phyloP scores from a whole-genome alignment of 2,329 filamentous ascomycete genomes.

The Talaromyces sp. region DNA sequence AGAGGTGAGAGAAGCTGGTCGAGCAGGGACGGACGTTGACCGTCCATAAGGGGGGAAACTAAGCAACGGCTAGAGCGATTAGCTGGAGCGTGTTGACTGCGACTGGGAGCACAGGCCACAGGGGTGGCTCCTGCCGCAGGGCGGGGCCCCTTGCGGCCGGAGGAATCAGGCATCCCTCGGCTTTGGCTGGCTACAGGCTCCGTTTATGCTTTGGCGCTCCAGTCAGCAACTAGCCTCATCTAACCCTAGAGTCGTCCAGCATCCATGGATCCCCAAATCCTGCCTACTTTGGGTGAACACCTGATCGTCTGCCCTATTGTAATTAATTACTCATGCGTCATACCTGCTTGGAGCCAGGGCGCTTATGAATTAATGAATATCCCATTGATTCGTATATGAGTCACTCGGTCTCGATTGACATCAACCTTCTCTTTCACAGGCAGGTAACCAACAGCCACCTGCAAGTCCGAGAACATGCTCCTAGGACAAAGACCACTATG shows the following conservation, averaged over 20 bases:
- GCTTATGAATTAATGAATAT: no score
- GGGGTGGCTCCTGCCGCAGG: not conserved
- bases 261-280: not conserved
- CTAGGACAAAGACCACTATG: no score
- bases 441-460: not conserved
- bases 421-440: not conserved
- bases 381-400: no score
- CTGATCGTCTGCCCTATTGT: no score
- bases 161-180: not conserved
- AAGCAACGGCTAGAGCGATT: not conserved
- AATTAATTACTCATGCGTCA: not conserved
- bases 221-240: not conserved
- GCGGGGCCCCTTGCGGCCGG: not conserved
- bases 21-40: not conserved
- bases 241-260: not conserved
- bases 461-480: not conserved
- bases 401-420: not conserved
- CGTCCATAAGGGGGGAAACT: not conserved
- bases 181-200: not conserved
- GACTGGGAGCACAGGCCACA: not conserved
- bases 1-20: not conserved
- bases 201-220: not conserved
- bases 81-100: not conserved
- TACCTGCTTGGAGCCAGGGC: not conserved
- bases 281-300: not conserved